Percentiles rank a stretch among this genome's conserved stretches.
Conservation (phyloP, 352 stramenopile species). For the Globisporangium alternatum region DNA sequence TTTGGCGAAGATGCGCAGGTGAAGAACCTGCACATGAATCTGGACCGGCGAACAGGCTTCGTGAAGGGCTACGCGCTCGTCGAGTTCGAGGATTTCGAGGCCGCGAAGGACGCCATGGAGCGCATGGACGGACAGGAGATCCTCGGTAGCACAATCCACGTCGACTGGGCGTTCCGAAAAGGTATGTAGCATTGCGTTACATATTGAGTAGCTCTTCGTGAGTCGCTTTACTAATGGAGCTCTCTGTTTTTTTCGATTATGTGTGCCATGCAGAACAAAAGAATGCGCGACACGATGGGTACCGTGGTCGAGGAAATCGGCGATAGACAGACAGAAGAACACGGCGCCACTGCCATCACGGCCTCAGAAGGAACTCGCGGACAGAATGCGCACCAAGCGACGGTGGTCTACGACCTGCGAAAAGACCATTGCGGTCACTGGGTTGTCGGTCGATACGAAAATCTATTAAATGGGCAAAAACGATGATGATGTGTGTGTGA, state of each 20-base stretch:
- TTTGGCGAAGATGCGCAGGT: conserved; percentile 95
- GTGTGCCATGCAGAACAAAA: conserved; percentile 7
- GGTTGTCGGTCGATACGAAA: conserved; percentile 4
- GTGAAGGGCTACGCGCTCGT: conserved; percentile 96
- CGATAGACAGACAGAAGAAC: conserved; percentile 32
- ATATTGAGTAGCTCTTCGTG: too few species aligned
- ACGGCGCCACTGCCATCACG: not conserved
- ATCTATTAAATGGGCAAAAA: conserved; percentile 9
- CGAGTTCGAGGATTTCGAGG: conserved; percentile 91
- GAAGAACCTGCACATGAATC: conserved; percentile 95
- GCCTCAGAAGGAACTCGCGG: not conserved
- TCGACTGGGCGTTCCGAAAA: conserved; percentile 94
- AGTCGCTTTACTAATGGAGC: not conserved
- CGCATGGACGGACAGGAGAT: conserved; percentile 92
- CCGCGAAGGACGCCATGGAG: conserved; percentile 88
- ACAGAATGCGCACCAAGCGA: too few species aligned
- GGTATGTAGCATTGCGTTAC: conserved; percentile 18
- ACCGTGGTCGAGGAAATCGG: conserved; percentile 35
- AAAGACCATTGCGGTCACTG: not conserved
- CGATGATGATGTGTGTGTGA: not conserved
- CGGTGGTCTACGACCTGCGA: too few species aligned
- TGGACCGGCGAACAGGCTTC: conserved; percentile 94
- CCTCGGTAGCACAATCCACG: conserved; percentile 85
- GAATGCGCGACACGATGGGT: conserved; percentile 27
- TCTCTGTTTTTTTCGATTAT: not conserved